Evolutionary conservation across 495 filamentous ascomycete genomes (phyloP).

Genomic region (Durotheca rogersii): DNA sequence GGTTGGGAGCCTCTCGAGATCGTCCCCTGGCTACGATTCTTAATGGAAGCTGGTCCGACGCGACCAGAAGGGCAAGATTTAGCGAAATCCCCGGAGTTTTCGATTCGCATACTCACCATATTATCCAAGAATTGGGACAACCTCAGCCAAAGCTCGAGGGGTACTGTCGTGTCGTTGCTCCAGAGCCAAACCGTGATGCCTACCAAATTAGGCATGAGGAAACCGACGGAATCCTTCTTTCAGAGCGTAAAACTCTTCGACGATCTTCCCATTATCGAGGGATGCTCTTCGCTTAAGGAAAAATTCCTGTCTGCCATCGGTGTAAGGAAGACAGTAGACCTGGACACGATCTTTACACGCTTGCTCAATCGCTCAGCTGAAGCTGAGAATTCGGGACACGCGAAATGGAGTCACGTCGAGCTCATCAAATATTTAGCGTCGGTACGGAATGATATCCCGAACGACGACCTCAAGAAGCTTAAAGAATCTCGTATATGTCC

Average conservation of each 20-base stretch:
- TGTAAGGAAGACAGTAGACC: constrained; percentile 83
- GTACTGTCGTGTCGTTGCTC: constrained; percentile 61
- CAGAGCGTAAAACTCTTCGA: constrained; percentile 89
- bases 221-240: constrained; percentile 86
- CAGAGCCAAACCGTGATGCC: constrained; percentile 75
- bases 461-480: constrained; percentile 76
- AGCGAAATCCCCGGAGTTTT: constrained; percentile 68
- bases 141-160: constrained; percentile 63
- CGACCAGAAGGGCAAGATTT: constrained; percentile 53
- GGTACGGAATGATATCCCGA: constrained; percentile 85
- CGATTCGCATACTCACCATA: constrained; percentile 73
- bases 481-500: constrained; percentile 76
- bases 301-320: constrained; percentile 81
- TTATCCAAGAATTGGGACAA: constrained; percentile 87
- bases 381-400: constrained; percentile 40
- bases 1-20: constrained; percentile 82
- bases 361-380: constrained; percentile 61
- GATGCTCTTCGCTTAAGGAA: constrained; percentile 78
- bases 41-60: constrained; percentile 61
- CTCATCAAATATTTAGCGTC: constrained; percentile 91
- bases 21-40: constrained; percentile 77
- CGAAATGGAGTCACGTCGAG: constrained; percentile 89
- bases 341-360: constrained; percentile 88
- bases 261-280: constrained; percentile 78
- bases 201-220: constrained; percentile 86